These are phyloP conservation scores for Penicillium paxilli DNA, from an alignment of 495 filamentous ascomycete genomes.

Conservation along the genomic window DNA sequence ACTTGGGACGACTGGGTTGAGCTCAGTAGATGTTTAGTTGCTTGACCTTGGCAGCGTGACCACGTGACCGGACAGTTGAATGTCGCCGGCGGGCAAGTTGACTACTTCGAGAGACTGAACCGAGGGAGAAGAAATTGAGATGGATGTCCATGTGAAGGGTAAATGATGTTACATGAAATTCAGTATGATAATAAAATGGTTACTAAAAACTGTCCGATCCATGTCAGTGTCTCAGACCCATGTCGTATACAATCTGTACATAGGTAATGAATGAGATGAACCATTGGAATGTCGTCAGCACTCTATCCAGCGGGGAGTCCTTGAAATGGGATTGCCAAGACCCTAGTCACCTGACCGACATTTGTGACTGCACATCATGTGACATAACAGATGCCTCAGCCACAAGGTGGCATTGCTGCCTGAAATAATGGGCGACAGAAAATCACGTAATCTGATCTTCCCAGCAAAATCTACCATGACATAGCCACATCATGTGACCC, in stretches of 20 bases:
- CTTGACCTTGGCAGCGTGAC: not conserved
- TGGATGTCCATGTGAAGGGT: not conserved
- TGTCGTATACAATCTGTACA: too few relatives aligned
- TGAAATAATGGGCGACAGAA: too few relatives aligned
- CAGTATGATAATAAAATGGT: too few relatives aligned
- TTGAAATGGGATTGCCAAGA: not conserved
- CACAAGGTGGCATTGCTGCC: too few relatives aligned
- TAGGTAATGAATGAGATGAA: too few relatives aligned
- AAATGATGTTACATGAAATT: not conserved
- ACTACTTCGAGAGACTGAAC: not conserved
- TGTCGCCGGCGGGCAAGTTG: conserved; percentile 12
- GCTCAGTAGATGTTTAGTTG: too few relatives aligned
- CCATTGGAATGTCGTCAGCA: conserved; percentile 9
- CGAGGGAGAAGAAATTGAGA: not conserved
- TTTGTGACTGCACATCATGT: too few relatives aligned
- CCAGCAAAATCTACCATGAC: conserved; percentile 9
- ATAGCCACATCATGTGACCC: conserved; percentile 26
- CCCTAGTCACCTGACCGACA: not conserved
- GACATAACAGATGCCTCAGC: too few relatives aligned
- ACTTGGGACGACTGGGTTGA: not conserved
- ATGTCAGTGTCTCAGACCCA: too few relatives aligned
- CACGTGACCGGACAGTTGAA: conserved; percentile 21
- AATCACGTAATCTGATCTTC: not conserved
- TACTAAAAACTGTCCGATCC: too few relatives aligned
- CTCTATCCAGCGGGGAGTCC: not conserved